Evolutionary conservation across 768 basidiomycete genomes (phyloP), one percentile per base, ranked within the genome.

Genomic region (Pholiota molesta): DNA sequence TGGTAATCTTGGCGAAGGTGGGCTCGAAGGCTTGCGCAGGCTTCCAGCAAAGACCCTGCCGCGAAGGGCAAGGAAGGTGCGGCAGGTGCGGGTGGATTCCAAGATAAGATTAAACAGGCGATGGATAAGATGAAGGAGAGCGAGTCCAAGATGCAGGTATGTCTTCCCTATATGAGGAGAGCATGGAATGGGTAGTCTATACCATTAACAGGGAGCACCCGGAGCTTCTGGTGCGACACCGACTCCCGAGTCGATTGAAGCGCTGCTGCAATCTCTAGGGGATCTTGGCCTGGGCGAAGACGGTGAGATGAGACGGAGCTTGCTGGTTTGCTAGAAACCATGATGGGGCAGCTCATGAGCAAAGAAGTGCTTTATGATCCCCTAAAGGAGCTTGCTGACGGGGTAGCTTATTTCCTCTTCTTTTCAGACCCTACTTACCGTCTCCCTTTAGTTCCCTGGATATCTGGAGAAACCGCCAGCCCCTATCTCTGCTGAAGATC

Each of bases 341-440:
- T 96, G 85, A 92, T 94, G 91, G 77, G 81, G 21, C 85, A 89
- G 72, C 79, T 94, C 26, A 88, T 94, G 87, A 85, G 83, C 76
- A 91, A 92, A 69, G 91, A 93, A 0, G 79, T 94, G 2, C 75
- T 96, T n/a, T 90, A 95, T 65, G 92, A 94, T 49, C 94, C 95
- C 0, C 71, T 96, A 60, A 92, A 91, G 66, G 94, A 97, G 70
- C 74, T 97, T 21, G 75, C 81, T 16, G 85, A 88, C 16, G 89
- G 89, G 71, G 92, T 90, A 63, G 33, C 81, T 65, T 53, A 47
- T 39, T 37, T 39, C 10, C n/a, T 42, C 37, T 6, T 56, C 45
- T 53, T 14, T 52, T 45, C 17, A 14, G 28, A 28, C 17, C 21
- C 6, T 40, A 61, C 42, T 49, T 33, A 44, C 33, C 31, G 16